These are phyloP conservation scores for Colletotrichum graminicola DNA, from an alignment of 2,329 filamentous ascomycete genomes.

Conservation along the genomic window DNA sequence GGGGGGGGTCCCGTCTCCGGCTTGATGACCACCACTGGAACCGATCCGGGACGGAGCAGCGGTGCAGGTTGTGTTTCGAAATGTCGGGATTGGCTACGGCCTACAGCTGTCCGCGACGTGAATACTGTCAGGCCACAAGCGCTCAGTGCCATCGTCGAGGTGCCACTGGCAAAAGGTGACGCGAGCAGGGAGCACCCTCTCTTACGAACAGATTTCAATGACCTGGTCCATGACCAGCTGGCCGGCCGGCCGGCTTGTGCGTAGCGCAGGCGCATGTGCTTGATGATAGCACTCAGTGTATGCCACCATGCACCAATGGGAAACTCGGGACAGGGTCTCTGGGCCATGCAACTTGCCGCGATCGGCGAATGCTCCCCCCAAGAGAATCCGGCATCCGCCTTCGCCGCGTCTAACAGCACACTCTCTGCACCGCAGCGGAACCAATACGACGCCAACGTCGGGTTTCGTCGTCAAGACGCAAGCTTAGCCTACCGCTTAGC, in stretches of 20 bases:
- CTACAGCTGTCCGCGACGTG: constrained; percentile 15
- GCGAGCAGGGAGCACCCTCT: background rate
- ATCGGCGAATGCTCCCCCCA: constrained; percentile 47
- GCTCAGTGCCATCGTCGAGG: background rate
- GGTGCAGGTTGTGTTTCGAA: constrained; percentile 24
- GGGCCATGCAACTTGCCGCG: constrained; percentile 52
- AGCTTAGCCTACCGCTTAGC: constrained; percentile 19
- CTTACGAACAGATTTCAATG: background rate
- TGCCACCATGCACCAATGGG: constrained; percentile 49
- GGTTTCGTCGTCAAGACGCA: constrained; percentile 29
- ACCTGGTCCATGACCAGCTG: background rate
- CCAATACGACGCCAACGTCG: constrained; percentile 13
- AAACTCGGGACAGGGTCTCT: constrained; percentile 45
- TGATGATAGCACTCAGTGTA: constrained; percentile 1
- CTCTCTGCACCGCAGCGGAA: constrained; percentile 42
- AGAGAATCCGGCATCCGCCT: constrained; percentile 25
- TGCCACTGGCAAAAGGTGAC: background rate
- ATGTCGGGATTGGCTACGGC: constrained; percentile 20
- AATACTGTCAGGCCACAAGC: background rate
- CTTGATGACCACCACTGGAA: constrained; percentile 4
- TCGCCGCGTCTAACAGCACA: constrained; percentile 48
- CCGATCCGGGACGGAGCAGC: constrained; percentile 19
- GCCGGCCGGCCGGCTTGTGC: constrained; percentile 3
- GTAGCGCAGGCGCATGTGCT: constrained; percentile 32
- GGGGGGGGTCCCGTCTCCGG: constrained; percentile 2